phyloP scores from a whole-genome alignment of 75 land plant genomes.

The Pinus taeda region DNA sequence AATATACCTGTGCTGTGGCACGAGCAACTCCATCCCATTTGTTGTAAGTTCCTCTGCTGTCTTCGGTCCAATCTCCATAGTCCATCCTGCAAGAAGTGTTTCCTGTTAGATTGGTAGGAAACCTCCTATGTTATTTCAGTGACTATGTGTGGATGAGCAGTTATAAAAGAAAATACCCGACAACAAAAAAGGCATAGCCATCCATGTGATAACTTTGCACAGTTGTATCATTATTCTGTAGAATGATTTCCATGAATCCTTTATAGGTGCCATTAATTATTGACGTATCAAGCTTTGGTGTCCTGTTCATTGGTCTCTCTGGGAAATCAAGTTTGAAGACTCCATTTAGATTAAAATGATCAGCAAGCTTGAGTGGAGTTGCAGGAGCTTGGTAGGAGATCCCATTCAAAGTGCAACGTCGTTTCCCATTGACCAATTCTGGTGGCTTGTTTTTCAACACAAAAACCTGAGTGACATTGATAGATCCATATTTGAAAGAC shows the following conservation, averaged over 20 bases:
- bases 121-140: not conserved
- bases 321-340: conserved; percentile 81
- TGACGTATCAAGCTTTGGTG: conserved; percentile 58
- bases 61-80: conserved; percentile 77
- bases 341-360: conserved; percentile 50
- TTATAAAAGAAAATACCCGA: conserved; percentile 53
- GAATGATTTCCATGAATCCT: conserved; percentile 82
- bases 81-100: conserved; percentile 59
- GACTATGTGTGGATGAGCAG: not conserved
- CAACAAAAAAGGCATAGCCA: conserved; percentile 93
- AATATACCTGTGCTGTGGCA: conserved; percentile 72
- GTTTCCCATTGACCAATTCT: conserved; percentile 50
- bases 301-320: conserved; percentile 42
- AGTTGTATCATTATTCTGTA: conserved; percentile 76
- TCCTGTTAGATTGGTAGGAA: not conserved
- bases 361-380: conserved; percentile 88
- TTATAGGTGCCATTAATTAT: conserved; percentile 74
- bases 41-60: conserved; percentile 78
- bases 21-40: conserved; percentile 91
- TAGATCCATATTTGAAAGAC: conserved; percentile 79
- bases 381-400: conserved; percentile 58
- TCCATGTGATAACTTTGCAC: conserved; percentile 82
- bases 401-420: conserved; percentile 62
- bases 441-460: conserved; percentile 53
- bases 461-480: conserved; percentile 73